Evolutionary conservation across 208 protist genomes (phyloP), one percentile per base, ranked within the genome.

Genomic region (Trypanosoma melophagium): DNA sequence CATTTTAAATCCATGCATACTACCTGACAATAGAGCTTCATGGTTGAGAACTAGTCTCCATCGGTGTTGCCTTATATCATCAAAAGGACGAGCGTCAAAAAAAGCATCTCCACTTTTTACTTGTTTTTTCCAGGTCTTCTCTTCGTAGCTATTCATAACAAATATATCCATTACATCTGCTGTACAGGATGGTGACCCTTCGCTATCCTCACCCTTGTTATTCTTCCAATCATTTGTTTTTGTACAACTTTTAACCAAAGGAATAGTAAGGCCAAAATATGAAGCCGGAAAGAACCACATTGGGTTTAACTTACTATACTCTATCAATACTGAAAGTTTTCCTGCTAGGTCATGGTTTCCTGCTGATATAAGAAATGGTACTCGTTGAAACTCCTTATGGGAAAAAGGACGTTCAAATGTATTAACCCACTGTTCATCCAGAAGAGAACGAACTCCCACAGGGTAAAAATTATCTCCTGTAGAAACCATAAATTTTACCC

Each of bases 391-490:
- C 1, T 5, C 21, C 16, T 50, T 21, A 40, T 60, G 13, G 19
- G 59, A 64, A 61, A 66, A 69, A 10, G 69, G 69, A 19, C 38
- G 14, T 49, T 74, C 69, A 66, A 74, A 74, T 14, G 41, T 61
- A n/a, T 12, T 51, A 12, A 10, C 12, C 57, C 57, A 74, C 16
- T 14, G 41, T 21, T 0, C 10, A 44, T 69, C 52, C 2, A 1
- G 3, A 60, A 38, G 4, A 40, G 50, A 69, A 45, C 17, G 17
- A 19, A 68, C 69, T 25, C 60, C 60, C 9, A 4, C 9, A 19
- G 69, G 69, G 22, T 74, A 74, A 56, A 69, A 74, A 47, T 74
- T 74, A 61, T 74, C 69, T 4, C 69, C 69, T 9, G 69, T 69
- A 35, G 38, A 69, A 57, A 69, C 56, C 22, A 74, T 60, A 35